Percentiles rank a stretch among this genome's conserved stretches.
phyloP scores from a whole-genome alignment of 192 early-diverging fungal genomes.

The Coemansia sp. region DNA sequence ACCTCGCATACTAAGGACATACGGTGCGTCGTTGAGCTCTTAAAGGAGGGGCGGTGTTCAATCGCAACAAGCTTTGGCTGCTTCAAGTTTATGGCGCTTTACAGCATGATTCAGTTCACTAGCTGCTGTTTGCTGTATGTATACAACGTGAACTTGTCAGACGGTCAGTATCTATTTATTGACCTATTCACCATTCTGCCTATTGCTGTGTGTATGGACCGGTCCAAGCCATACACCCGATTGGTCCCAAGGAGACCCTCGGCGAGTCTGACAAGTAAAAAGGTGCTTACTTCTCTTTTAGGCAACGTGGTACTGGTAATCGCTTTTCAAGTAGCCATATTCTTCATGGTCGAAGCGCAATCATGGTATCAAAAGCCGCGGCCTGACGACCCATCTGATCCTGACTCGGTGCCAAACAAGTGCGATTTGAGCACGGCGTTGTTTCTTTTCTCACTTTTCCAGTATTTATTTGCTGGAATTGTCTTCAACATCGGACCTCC shows the following conservation, averaged over 20 bases:
- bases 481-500: slow-evolving; percentile 94
- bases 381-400: slow-evolving; percentile 50
- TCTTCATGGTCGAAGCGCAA: slow-evolving; percentile 69
- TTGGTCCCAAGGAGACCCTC: slow-evolving; percentile 81
- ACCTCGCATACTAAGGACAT: slow-evolving; percentile 84
- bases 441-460: slow-evolving; percentile 85
- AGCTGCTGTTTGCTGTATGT: slow-evolving; percentile 88
- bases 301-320: slow-evolving; percentile 83
- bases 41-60: slow-evolving; percentile 93
- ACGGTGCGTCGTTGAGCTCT: slow-evolving; percentile 79
- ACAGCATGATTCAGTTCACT: slow-evolving; percentile 95
- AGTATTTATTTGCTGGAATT: slow-evolving; percentile 88
- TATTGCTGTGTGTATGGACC: slow-evolving; percentile 81
- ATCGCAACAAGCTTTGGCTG: slow-evolving; percentile 94
- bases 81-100: slow-evolving; percentile 99
- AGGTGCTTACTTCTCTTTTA: slow-evolving; percentile 81
- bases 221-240: slow-evolving; percentile 67
- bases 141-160: slow-evolving; percentile 80
- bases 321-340: slow-evolving; percentile 73
- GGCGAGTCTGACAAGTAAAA: slow-evolving; percentile 80
- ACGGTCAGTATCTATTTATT: slow-evolving; percentile 93
- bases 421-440: slow-evolving; percentile 78
- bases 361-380: slow-evolving; percentile 67
- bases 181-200: slow-evolving; percentile 89
- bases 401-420: slow-evolving; percentile 61